Evolutionary conservation across 257 asterid genomes (phyloP), one percentile per base, ranked within the genome.

Genomic region (Forsythia viridissima): DNA sequence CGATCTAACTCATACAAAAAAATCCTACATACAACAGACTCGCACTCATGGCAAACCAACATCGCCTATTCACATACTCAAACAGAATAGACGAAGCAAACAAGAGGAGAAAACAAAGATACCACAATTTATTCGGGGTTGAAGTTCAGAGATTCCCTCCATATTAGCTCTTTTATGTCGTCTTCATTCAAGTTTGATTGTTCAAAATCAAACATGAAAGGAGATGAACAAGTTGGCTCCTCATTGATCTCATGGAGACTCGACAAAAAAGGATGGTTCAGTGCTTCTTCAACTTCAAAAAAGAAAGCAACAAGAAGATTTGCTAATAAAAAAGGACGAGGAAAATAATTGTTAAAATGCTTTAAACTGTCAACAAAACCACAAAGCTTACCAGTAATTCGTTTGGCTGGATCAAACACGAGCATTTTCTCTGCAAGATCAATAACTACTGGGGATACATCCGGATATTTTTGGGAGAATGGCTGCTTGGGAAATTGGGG

Each of bases 181-280:
- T 94, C 97, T 87, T 94, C 98, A 6, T 85, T 88, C 79, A 94
- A 82, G 41, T 92, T 86, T 12, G 94, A 77, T 76, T 91, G 96
- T 79, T 94, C 98, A 38, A 94, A 94, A 85, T 94, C 97, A 6
- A 94, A 94, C 78, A 82, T 81, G 41, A 91, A 92, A 4, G 97
- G 95, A 82, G 94, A 85, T 40, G 92, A 83, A 79, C 97, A 92
- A 70, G 87, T 88, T 16, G 98, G 98, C 81, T 91, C 96, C 86
- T 91, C 96, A 7, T 92, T 92, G 89, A 94, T 91, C 92, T 94
- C 97, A 67, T 93, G 98, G 74, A 93, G 96, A 85, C 94, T 88
- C 34, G 85, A 85, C 61, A 93, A 61, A 71, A 91, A 94, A 4
- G 97, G 95, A 87, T 94, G 97, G 69, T 90, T 89, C 80, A 93